phyloP scores from a whole-genome alignment of 768 basidiomycete genomes.

The Porphyrellus cyaneotinctus region DNA sequence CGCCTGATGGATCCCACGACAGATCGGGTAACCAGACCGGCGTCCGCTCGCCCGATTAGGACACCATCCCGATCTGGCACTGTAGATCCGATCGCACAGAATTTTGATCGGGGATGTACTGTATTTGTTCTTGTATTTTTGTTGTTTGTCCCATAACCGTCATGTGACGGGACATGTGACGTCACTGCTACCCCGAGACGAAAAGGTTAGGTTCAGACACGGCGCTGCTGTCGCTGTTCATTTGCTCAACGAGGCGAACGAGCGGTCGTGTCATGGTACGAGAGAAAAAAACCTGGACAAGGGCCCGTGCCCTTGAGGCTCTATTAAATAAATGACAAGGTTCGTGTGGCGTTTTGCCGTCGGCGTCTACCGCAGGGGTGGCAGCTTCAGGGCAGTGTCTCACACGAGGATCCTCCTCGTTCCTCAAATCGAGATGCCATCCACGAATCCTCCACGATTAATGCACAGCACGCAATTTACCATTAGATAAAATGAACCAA shows the following conservation, averaged over 20 bases:
- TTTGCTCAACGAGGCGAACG: constrained; percentile 3
- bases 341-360: constrained; percentile 27
- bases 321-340: constrained; percentile 22
- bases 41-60: constrained; percentile 19
- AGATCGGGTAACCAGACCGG: constrained; percentile 15
- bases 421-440: constrained; percentile 2
- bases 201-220: constrained; percentile 25
- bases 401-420: constrained; percentile 10
- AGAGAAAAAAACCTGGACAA: constrained; percentile 7
- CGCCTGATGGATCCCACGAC: constrained; percentile 3
- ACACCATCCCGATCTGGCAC: constrained; percentile 14
- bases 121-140: constrained; percentile 18
- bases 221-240: constrained; percentile 17
- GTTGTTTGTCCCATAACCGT: constrained; percentile 13
- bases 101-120: constrained; percentile 34
- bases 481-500: constrained; percentile 10
- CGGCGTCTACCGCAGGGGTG: constrained; percentile 15
- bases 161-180: constrained; percentile 23
- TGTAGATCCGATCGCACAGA: constrained; percentile 32
- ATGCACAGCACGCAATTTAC: constrained; percentile 11
- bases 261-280: constrained; percentile 6
- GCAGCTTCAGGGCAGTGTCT: constrained; percentile 9
- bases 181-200: constrained; percentile 9
- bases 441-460: not conserved
- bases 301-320: constrained; percentile 14